phyloP scores from a whole-genome alignment of 1,284 basidiomycete species.

The Apiotrichum montevideense region DNA sequence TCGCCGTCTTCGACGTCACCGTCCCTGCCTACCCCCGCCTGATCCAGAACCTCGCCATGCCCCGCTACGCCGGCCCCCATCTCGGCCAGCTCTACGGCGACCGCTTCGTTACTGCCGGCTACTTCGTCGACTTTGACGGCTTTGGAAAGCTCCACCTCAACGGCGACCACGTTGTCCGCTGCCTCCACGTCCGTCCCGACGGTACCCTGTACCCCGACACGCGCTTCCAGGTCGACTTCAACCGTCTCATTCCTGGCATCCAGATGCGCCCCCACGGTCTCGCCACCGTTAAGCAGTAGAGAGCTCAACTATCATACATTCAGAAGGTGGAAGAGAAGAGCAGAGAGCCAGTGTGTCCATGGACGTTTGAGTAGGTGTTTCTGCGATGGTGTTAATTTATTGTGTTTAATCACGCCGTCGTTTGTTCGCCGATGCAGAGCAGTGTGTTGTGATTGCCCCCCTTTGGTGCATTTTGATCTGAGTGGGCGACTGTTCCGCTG shows the following conservation, averaged over 20 bases:
- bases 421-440: no score
- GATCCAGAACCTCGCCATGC: constrained; percentile 9
- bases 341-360: no score
- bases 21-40: constrained; percentile 4
- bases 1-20: constrained; percentile 10
- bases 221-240: constrained; percentile 10
- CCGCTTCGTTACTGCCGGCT: constrained; percentile 11
- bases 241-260: constrained; percentile 5
- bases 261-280: constrained; percentile 12
- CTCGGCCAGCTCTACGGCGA: constrained; percentile 9
- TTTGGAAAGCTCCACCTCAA: constrained; percentile 16
- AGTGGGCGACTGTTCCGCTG: no score
- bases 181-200: constrained; percentile 3
- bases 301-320: no score
- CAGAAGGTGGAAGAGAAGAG: no score
- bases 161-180: constrained; percentile 15
- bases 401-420: no score
- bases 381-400: no score
- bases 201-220: constrained; percentile 8
- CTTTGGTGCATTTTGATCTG: no score
- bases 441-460: no score
- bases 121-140: constrained; percentile 17
- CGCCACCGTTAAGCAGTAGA: background rate
- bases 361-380: no score
- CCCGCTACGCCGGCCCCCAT: constrained; percentile 13